Conservation (phyloP, 108 stramenopile species). For the Mayamaea pseudoterrestris region DNA sequence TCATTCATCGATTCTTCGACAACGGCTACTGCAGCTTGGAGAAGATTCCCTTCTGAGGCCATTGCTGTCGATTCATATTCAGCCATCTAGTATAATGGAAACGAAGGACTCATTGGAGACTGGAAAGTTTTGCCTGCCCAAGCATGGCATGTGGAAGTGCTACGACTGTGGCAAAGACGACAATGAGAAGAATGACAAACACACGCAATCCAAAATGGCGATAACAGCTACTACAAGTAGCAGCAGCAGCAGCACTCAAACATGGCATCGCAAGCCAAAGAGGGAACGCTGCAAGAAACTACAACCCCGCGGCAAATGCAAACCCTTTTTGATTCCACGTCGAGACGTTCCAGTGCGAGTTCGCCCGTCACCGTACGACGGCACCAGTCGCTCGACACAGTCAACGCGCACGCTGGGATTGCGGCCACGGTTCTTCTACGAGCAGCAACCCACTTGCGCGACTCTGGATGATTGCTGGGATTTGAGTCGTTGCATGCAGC, state of each 20-base stretch:
- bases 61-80: too few relatives aligned
- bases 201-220: not conserved
- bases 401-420: too few relatives aligned
- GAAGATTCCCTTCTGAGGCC: too few relatives aligned
- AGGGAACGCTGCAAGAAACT: not conserved
- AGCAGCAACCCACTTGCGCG: too few relatives aligned
- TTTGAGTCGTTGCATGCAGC: too few relatives aligned
- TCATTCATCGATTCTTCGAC: too few relatives aligned
- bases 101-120: not conserved
- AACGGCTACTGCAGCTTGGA: too few relatives aligned
- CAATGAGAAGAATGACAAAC: not conserved
- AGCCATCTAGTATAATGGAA: too few relatives aligned
- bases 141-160: not conserved
- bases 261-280: not conserved
- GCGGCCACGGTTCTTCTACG: too few relatives aligned
- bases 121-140: not conserved
- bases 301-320: not conserved
- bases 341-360: conserved; percentile 4
- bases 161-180: not conserved
- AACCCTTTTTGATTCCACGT: not conserved
- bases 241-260: not conserved
- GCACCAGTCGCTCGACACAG: too few relatives aligned
- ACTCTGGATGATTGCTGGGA: too few relatives aligned
- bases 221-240: not conserved
- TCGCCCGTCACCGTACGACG: too few relatives aligned